These are phyloP conservation scores for Fomitopsis palustris DNA, from an alignment of 1,284 basidiomycete genomes.

Conservation along the genomic window DNA sequence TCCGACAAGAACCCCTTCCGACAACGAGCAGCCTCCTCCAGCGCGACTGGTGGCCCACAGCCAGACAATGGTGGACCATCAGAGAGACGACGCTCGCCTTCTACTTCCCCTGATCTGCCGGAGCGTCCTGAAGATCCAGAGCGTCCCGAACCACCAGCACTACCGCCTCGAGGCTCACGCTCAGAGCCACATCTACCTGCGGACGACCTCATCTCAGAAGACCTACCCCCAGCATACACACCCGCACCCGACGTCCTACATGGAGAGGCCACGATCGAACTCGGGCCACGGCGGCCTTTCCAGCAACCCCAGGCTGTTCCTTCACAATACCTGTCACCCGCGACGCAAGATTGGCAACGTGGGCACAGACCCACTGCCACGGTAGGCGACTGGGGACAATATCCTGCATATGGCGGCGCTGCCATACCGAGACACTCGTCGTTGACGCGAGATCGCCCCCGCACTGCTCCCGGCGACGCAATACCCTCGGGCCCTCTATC, in stretches of 20 bases:
- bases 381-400: background rate
- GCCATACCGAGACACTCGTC: slow-evolving; percentile 21
- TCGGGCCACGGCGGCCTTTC: slow-evolving; percentile 61
- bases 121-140: slow-evolving; percentile 2
- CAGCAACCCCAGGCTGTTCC: slow-evolving; percentile 38
- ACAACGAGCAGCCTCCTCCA: slow-evolving; percentile 20
- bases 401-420: slow-evolving; percentile 4
- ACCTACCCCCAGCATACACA: slow-evolving; percentile 67
- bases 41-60: slow-evolving; percentile 18
- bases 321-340: slow-evolving; percentile 6
- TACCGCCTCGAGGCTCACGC: slow-evolving; percentile 2
- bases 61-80: background rate
- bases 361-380: slow-evolving; percentile 8
- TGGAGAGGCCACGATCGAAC: slow-evolving; percentile 59
- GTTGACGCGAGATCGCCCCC: slow-evolving; percentile 3
- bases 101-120: background rate
- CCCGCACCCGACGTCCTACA: slow-evolving; percentile 44
- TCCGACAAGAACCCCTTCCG: slow-evolving; percentile 31
- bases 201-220: slow-evolving; percentile 34
- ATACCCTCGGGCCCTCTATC: slow-evolving; percentile 28
- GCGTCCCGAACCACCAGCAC: slow-evolving; percentile 7
- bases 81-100: background rate
- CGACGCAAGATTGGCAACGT: slow-evolving; percentile 10
- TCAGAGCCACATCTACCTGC: slow-evolving; percentile 8
- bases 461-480: slow-evolving; percentile 13